Evolutionary conservation across 2,329 filamentous ascomycete species (phyloP), one percentile per base, ranked within the genome.

Genomic region (Beauveria pseudobassiana): DNA sequence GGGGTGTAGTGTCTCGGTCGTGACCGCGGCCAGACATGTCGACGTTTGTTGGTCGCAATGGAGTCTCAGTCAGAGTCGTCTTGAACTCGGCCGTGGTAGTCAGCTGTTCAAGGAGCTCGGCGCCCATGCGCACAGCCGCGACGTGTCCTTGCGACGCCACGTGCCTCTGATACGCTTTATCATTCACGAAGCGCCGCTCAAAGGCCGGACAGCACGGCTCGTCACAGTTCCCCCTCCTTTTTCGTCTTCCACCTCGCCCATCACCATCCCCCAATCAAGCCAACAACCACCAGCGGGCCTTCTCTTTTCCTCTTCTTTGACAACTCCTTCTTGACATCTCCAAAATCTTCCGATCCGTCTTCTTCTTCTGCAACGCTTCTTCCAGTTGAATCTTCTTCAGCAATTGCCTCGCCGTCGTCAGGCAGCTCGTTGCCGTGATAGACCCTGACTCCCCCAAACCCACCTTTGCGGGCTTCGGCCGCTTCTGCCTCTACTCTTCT

Each of bases 131-230:
- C 10, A 40, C 22, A 7, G 58, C 48, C 5, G 26, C 28, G 2
- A 30, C 14, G 42, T 60, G 58, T 6, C 40, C 49, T 1, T 60
- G 58, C 2, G 49, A 22, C 1, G n/a, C 16, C 8, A 53, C 1
- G 7, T 60, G 58, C 18, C 30, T 26, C 42, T 26, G 18, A 10
- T 48, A 18, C 9, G 6, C 18, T 0, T 7, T 24, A 1, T 16
- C 45, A 12, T 22, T 45, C 3, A 10, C 10, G 10, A 60, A 60
- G 1, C 8, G 7, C 49, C 40, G 43, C 28, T 53, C 58, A 48
- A 53, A 60, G 7, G 12, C 30, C 10, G 58, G 26, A 16, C 58
- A 60, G 40, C 58, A 60, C 5, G 48, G 48, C 16, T 60, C 58
- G 3, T 40, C 18, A n/a, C 58, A 60, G 9, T 7, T 20, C 6